Evolutionary conservation across 2,329 filamentous ascomycete species (phyloP), one percentile per base, ranked within the genome.

Genomic region (Diplodia corticola): DNA sequence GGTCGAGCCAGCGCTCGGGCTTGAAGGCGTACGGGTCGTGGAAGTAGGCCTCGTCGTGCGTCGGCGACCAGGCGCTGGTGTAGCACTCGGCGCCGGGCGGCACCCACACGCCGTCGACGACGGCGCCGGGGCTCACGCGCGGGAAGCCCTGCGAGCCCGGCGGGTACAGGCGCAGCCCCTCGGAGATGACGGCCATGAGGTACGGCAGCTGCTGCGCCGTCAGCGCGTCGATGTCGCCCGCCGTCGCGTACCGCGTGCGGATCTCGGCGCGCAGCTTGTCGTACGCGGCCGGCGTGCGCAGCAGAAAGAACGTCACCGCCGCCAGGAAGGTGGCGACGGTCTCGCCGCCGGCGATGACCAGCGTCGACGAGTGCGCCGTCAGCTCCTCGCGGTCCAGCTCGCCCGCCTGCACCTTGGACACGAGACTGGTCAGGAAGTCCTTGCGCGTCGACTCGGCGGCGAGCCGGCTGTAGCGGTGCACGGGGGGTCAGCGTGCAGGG

Each of bases 1-100:
- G 28, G 17, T 57, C 53, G 1, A 80, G 65, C 77, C 77, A 81
- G 10, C 79, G 71, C 51, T 80, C 77, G 1, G 79, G 78, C 1
- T 74, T 60, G 15, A 69, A 71, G 5, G 4, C 48, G 12, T 48
- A n/a, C 4, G 69, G 68, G 9, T 71, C 40, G 10, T 63, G 51
- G 55, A 72, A 77, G 37, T 73, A 67, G 17, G 6, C 33, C 64
- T 13, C 53, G n/a, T 24, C 20, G 30, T 44, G 53, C 48, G 48
- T 50, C 48, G 48, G 48, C 20, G 48, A 50, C 48, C 48, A 50
- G 20, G 48, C 48, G 22, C 48, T 50, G 4, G 48, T 50, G 53
- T 37, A 57, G 30, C 20, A 44, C n/a, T 63, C 55, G 12, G 57
- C 57, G 15, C 46, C 40, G 13, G 20, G 35, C 28, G 46, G 46